phyloP scores from a whole-genome alignment of 371 early-diverging fungal species.

The Apophysomyces variabilis region DNA sequence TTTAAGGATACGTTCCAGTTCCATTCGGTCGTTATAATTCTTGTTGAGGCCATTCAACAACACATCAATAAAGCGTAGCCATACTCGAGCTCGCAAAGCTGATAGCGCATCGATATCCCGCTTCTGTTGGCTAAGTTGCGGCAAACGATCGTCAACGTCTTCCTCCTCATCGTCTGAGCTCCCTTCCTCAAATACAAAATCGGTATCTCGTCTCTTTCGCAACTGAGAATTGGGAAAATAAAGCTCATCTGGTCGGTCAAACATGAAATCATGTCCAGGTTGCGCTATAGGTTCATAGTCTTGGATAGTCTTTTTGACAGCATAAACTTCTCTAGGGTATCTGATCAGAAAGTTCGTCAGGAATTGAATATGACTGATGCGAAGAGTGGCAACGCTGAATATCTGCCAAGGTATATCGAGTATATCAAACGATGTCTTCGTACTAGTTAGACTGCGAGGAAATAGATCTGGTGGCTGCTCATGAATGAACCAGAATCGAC shows the following conservation, averaged over 20 bases:
- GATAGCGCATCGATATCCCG: slow-evolving; percentile 43
- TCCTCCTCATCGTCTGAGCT: neutral
- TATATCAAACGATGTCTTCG: slow-evolving; percentile 35
- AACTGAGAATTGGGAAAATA: slow-evolving; percentile 35
- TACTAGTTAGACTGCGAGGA: slow-evolving; percentile 41
- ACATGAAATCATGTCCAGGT: neutral
- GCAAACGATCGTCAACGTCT: slow-evolving; percentile 1
- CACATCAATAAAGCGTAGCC: slow-evolving; percentile 63
- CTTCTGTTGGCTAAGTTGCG: slow-evolving; percentile 28
- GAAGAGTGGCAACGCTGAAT: slow-evolving; percentile 59
- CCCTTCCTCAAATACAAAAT: slow-evolving; percentile 21
- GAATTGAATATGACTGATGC: slow-evolving; percentile 68
- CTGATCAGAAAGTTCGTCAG: slow-evolving; percentile 62
- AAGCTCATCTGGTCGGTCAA: slow-evolving; percentile 7
- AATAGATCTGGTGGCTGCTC: slow-evolving; percentile 61
- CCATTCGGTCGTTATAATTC: slow-evolving; percentile 59
- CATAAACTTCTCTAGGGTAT: slow-evolving; percentile 60
- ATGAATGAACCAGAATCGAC: slow-evolving; percentile 66
- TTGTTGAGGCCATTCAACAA: slow-evolving; percentile 60
- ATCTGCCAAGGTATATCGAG: slow-evolving; percentile 57
- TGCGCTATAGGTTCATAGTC: slow-evolving; percentile 47
- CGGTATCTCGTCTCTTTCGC: slow-evolving; percentile 28
- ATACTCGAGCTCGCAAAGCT: slow-evolving; percentile 59
- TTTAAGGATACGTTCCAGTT: slow-evolving; percentile 59
- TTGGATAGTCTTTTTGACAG: slow-evolving; percentile 58